Base-by-base conservation (phyloP, 441 rosid species). In the Melastoma candidum region DNA sequence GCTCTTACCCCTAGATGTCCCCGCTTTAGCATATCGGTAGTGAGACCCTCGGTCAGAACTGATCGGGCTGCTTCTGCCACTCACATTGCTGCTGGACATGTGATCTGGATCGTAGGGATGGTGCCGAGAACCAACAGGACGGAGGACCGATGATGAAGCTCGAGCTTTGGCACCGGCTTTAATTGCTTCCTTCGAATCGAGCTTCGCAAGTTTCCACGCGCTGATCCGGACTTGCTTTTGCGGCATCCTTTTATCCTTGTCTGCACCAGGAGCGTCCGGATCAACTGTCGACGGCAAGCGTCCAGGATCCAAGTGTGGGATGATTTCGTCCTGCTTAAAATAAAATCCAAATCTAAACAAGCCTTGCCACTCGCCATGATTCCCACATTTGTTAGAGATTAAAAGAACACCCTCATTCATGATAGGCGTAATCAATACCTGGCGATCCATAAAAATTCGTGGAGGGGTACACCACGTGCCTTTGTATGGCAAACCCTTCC, bases 381-480 rank as follows among this genome's bases (percentile, higher is more conserved):
- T 17, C 22, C 22, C 22, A 17, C 22, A 17, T 17, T 17, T 17
- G 22, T 17, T 17, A 17, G 22, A 17, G 22, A 17, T 17, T 17
- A 17, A 17, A 17, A 17, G 22, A 17, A 17, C 22, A 17, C 22
- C 22, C 17, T 17, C 22, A 52, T 48, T 36, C 14, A 14, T 36
- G 17, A 52, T 39, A 39, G n/a, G 12, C n/a, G 51, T 12, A 44
- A 12, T 59, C 46, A 50, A 44, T 74, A 87, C 97, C 90, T 74
- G 90, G 76, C 81, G 85, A 55, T 87, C 93, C 96, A 90, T 81
- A 86, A 90, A 90, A 68, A 90, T 83, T 77, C 95, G 75, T 53
- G 97, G 97, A 69, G 96, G 96, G 10, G 96, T 90, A 69, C 97
- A 90, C 88, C 93, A 83, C 64, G 85, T 81, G 48, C 88, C 95